phyloP scores from a whole-genome alignment of 116 monocot species.

The Posidonia oceanica region DNA sequence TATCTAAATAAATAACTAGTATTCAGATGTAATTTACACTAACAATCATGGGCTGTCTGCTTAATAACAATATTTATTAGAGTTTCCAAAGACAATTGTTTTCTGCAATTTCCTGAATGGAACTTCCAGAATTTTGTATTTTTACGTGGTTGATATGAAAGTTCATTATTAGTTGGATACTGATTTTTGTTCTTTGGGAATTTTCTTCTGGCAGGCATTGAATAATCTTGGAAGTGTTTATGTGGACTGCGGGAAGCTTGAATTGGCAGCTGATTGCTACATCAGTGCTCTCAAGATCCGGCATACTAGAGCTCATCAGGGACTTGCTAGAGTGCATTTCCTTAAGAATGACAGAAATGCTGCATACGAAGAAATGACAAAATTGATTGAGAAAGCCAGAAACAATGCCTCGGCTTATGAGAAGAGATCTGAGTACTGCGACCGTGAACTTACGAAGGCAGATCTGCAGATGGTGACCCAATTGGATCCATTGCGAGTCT shows the following conservation, averaged over 20 bases:
- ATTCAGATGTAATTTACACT: no score
- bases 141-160: neutral
- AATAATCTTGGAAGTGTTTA: conserved; percentile 83
- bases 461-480: conserved; percentile 64
- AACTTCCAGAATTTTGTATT: no score
- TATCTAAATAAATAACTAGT: no score
- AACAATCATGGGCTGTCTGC: no score
- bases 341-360: conserved; percentile 47
- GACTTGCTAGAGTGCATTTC: conserved; percentile 65
- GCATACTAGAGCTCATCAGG: conserved; percentile 73
- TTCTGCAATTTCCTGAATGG: no score
- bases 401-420: conserved; percentile 84
- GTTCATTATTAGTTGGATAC: neutral
- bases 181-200: neutral
- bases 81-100: no score
- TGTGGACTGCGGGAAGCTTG: conserved; percentile 67
- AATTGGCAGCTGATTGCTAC: conserved; percentile 69
- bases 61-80: no score
- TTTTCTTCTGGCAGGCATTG: conserved; percentile 33
- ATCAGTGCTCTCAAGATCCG: conserved; percentile 58
- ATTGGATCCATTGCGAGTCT: conserved; percentile 64
- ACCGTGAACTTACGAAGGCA: conserved; percentile 47
- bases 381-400: conserved; percentile 60
- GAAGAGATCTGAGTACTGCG: conserved; percentile 77
- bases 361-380: conserved; percentile 79